Evolutionary conservation across 495 filamentous ascomycete genomes (phyloP), one percentile per base, ranked within the genome.

Genomic region (Podospora didyma): DNA sequence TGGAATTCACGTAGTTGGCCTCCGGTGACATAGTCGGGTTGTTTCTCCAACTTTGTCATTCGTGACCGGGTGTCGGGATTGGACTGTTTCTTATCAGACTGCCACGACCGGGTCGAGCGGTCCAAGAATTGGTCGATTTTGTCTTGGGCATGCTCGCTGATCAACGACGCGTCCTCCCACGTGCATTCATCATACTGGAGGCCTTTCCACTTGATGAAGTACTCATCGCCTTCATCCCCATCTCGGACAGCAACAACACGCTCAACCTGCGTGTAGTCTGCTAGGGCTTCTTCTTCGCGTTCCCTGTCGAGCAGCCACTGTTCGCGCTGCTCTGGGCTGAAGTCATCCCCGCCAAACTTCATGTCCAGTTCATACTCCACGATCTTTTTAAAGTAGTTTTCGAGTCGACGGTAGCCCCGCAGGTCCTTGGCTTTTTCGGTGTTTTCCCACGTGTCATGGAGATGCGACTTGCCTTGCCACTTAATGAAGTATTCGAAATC

Each of bases 401-500:
- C 94, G 14, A 97, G 75, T 26, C 89, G 88, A 45, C 90, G 88
- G 47, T 86, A 86, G 42, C 95, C 95, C 46, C 86, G 82, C 45
- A 73, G 73, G 1, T 69, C 72, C 9, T 69, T 66, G 24, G 96
- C 79, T 46, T 73, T 78, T 50, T 89, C 86, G 21, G 86, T 84
- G 0, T 84, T 83, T 70, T 96, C 90, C 95, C 95, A 97, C 2
- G 93, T 94, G 26, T 92, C 86, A 75, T 99, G 94, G 61, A 91
- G 89, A 69, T 97, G 89, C 21, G 94, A 95, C 72, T 90, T 88
- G 58, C 84, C 88, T 71, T 96, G 90, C 94, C 94, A 99, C 78
- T 99, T 99, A 63, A 99, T 92, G 66, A 87, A 90, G 69, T 90
- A 98, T 57, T 96, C 89, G 59, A 91, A 97, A 62, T 96, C 89